Conservation (phyloP, 1,139 yeast genomes). For the Meyerozyma guilliermondii region DNA sequence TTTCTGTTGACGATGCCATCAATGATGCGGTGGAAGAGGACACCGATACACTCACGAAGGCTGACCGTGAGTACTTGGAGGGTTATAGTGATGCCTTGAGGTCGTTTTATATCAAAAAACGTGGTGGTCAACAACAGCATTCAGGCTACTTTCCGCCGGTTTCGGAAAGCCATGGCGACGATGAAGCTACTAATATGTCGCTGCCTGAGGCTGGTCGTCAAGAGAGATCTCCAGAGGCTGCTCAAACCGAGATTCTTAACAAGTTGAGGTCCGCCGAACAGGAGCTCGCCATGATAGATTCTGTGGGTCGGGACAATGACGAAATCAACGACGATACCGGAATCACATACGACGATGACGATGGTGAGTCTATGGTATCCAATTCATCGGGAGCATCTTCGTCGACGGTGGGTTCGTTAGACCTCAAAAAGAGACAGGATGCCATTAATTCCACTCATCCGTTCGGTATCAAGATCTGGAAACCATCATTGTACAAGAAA, state of each 20-base stretch:
- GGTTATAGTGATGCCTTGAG: slow-evolving; percentile 69
- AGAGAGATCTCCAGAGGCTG: slow-evolving; percentile 1
- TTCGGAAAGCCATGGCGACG: slow-evolving; percentile 3
- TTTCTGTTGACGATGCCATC: slow-evolving; percentile 71
- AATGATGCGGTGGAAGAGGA: slow-evolving; percentile 51
- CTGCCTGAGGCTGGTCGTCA: not conserved
- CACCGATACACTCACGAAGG: slow-evolving; percentile 15
- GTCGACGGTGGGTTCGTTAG: slow-evolving; percentile 70
- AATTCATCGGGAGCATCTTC: slow-evolving; percentile 32
- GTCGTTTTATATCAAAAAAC: slow-evolving; percentile 26
- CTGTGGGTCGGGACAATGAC: slow-evolving; percentile 7
- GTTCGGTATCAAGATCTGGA: slow-evolving; percentile 97
- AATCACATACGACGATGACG: slow-evolving; percentile 16
- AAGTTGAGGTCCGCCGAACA: not conserved
- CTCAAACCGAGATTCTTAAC: not conserved
- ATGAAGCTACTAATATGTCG: not conserved
- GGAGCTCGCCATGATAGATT: not conserved
- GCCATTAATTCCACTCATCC: slow-evolving; percentile 97
- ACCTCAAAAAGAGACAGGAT: slow-evolving; percentile 88
- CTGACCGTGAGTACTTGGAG: slow-evolving; percentile 61
- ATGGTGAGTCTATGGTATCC: slow-evolving; percentile 25
- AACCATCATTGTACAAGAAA: slow-evolving; percentile 93
- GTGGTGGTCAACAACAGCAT: slow-evolving; percentile 1
- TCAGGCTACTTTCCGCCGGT: slow-evolving; percentile 8
- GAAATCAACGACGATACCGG: slow-evolving; percentile 5